Percentiles rank a stretch among this genome's conserved stretches.
phyloP scores from a whole-genome alignment of 805 yeast species.

The Metschnikowia arizonensis region DNA sequence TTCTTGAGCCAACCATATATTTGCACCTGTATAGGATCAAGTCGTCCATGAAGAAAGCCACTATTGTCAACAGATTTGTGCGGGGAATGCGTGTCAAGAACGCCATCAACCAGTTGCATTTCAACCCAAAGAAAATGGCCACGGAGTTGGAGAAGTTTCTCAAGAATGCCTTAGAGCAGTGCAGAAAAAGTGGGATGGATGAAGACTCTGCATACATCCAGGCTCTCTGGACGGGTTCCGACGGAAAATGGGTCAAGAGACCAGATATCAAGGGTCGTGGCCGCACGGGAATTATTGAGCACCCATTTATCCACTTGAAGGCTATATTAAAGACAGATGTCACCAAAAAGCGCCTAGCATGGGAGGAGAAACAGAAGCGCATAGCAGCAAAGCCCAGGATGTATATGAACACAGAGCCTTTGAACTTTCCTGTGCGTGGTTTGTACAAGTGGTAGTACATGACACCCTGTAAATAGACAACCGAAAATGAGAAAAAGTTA shows the following conservation, averaged over 20 bases:
- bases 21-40: constrained; percentile 76
- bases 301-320: constrained; percentile 75
- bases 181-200: constrained; percentile 53
- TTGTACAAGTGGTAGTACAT: constrained; percentile 37
- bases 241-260: constrained; percentile 68
- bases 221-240: constrained; percentile 89
- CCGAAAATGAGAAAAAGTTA: neutral
- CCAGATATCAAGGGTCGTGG: constrained; percentile 88
- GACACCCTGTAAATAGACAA: constrained; percentile 1
- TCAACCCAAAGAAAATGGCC: constrained; percentile 73
- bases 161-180: constrained; percentile 67
- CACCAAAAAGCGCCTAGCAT: constrained; percentile 56
- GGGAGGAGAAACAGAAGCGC: constrained; percentile 52
- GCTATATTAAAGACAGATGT: constrained; percentile 67
- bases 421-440: constrained; percentile 41
- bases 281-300: constrained; percentile 72
- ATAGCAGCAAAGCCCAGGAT: constrained; percentile 50
- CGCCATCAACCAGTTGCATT: constrained; percentile 91
- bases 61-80: constrained; percentile 70
- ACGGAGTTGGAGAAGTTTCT: constrained; percentile 74
- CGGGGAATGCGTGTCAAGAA: constrained; percentile 64
- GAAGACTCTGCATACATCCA: constrained; percentile 64
- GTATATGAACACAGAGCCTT: constrained; percentile 42
- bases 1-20: constrained; percentile 85
- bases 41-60: constrained; percentile 86